Evolutionary conservation across 805 yeast species (phyloP).

Genomic region (Lipomyces orientalis): DNA sequence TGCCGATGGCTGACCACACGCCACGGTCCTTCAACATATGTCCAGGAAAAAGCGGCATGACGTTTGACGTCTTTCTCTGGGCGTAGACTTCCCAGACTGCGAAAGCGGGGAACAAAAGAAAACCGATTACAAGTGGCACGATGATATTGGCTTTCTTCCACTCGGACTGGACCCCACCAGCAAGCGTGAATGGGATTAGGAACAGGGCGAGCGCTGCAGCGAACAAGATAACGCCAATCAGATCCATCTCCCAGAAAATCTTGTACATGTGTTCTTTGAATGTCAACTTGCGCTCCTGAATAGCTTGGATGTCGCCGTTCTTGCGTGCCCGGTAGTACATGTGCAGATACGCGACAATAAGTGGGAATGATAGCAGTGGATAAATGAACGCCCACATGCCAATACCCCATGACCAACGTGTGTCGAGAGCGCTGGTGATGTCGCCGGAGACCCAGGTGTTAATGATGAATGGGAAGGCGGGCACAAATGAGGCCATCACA

Average conservation of each 20-base stretch:
- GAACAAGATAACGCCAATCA: conserved; percentile 64
- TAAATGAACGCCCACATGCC: conserved; percentile 82
- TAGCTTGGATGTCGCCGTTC: conserved; percentile 56
- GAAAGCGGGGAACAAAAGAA: conserved; percentile 63
- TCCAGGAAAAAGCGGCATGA: conserved; percentile 64
- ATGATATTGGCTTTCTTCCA: conserved; percentile 70
- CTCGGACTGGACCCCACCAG: conserved; percentile 61
- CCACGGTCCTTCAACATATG: conserved; percentile 68
- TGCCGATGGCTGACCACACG: conserved; percentile 70
- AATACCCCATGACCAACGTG: conserved; percentile 72
- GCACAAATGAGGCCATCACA: conserved; percentile 65
- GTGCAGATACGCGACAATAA: conserved; percentile 58
- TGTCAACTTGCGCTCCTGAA: no score
- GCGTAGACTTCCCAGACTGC: conserved; percentile 62
- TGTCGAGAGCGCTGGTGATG: conserved; percentile 45
- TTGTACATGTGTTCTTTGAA: conserved; percentile 25
- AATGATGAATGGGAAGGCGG: conserved; percentile 74
- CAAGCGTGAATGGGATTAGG: conserved; percentile 74
- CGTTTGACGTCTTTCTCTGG: conserved; percentile 49
- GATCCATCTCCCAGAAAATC: conserved; percentile 67
- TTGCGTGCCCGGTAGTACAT: conserved; percentile 61
- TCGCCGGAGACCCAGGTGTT: conserved; percentile 80
- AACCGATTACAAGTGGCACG: conserved; percentile 73
- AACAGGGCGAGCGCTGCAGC: conserved; percentile 65
- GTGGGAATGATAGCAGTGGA: conserved; percentile 69